Percentiles rank a stretch among this genome's conserved stretches.
Evolutionary conservation across 805 yeast genomes (phyloP).

Genomic region (Komagataella ulmi): DNA sequence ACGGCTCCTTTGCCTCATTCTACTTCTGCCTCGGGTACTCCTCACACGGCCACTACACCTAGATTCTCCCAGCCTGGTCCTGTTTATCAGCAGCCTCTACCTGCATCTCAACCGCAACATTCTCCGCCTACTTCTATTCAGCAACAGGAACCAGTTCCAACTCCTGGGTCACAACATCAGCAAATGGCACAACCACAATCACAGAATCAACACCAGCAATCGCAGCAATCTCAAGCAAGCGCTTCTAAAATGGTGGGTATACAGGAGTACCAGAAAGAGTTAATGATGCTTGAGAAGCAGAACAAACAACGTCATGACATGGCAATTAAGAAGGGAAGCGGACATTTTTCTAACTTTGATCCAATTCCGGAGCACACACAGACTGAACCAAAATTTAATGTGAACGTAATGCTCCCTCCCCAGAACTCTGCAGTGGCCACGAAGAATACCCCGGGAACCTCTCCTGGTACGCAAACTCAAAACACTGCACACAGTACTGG

Average conservation of each 20-base stretch:
- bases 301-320: constrained; percentile 55
- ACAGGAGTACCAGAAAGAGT: constrained; percentile 73
- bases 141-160: constrained; percentile 3
- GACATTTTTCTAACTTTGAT: background rate
- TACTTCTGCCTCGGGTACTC: background rate
- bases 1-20: background rate
- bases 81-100: constrained; percentile 2
- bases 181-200: constrained; percentile 16
- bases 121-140: constrained; percentile 6
- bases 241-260: constrained; percentile 26
- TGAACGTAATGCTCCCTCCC: constrained; percentile 13
- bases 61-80: background rate
- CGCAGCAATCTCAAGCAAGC: background rate
- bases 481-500: constrained; percentile 4
- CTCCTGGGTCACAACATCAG: constrained; percentile 1
- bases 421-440: constrained; percentile 8
- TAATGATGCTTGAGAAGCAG: constrained; percentile 62
- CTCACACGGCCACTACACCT: background rate
- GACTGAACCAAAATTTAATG: background rate
- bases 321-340: constrained; percentile 19
- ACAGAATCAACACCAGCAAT: background rate
- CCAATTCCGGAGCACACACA: background rate
- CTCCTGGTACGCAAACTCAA: constrained; percentile 7
- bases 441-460: constrained; percentile 8
- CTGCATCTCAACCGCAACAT: constrained; percentile 4